phyloP scores from a whole-genome alignment of 345 rosid genomes.

The Bretschneidera sinensis region DNA sequence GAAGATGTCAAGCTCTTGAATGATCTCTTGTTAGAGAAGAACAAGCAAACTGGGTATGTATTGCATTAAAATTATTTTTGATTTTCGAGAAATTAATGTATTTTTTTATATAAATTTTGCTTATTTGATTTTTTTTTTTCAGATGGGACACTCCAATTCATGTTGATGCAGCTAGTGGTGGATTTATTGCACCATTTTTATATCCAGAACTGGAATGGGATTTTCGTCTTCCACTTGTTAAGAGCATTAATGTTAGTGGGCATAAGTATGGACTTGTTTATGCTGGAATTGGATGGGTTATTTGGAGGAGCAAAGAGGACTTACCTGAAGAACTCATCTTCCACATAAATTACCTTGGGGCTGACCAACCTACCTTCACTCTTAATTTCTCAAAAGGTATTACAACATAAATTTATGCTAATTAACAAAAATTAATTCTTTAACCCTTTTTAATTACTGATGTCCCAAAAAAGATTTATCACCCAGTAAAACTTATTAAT shows the following conservation, averaged over 20 bases:
- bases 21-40: conserved; percentile 42
- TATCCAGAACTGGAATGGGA: conserved; percentile 67
- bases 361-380: conserved; percentile 64
- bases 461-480: too few species aligned
- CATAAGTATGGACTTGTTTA: conserved; percentile 61
- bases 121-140: conserved; percentile 1
- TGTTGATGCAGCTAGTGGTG: conserved; percentile 66
- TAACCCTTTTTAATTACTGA: too few species aligned
- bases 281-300: conserved; percentile 59
- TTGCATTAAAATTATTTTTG: neutral
- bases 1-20: conserved; percentile 61
- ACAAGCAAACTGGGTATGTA: conserved; percentile 36
- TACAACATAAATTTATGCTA: too few species aligned
- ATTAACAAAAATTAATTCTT: too few species aligned
- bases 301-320: conserved; percentile 61
- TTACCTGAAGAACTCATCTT: conserved; percentile 61
- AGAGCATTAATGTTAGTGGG: conserved; percentile 58
- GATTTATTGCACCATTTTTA: conserved; percentile 54
- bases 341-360: conserved; percentile 57
- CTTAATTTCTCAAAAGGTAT: conserved; percentile 62
- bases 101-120: too few species aligned
- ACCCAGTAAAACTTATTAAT: too few species aligned
- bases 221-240: conserved; percentile 51
- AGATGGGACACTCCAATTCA: conserved; percentile 66
- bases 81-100: too few species aligned